Conservation (phyloP, 2,329 filamentous ascomycete genomes). For the Nothophoma quercina region DNA sequence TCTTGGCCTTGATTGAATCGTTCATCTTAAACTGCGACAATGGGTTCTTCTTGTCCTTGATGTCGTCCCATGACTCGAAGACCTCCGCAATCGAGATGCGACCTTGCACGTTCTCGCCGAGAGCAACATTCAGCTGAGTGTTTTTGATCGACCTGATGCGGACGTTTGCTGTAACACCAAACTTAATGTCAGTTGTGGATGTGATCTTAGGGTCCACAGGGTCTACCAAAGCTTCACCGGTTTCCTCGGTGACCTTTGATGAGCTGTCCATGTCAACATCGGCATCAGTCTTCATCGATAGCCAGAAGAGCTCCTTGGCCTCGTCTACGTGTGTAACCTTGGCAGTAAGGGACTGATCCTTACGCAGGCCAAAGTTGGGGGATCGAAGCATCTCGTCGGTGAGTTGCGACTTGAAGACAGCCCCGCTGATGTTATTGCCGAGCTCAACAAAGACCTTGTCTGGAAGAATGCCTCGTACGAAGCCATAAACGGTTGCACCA, state of each 20-base stretch:
- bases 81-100: slow-evolving; percentile 90
- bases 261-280: slow-evolving; percentile 48
- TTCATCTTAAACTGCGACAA: slow-evolving; percentile 76
- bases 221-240: slow-evolving; percentile 58
- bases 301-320: slow-evolving; percentile 72
- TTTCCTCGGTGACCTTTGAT: slow-evolving; percentile 30
- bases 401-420: slow-evolving; percentile 82
- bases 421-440: slow-evolving; percentile 74
- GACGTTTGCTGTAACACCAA: slow-evolving; percentile 78
- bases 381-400: slow-evolving; percentile 71
- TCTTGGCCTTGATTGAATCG: slow-evolving; percentile 74
- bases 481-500: slow-evolving; percentile 75
- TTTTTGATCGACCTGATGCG: slow-evolving; percentile 84
- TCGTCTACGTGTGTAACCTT: slow-evolving; percentile 76
- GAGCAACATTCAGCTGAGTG: slow-evolving; percentile 89
- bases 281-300: slow-evolving; percentile 65
- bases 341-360: slow-evolving; percentile 76
- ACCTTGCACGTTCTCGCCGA: slow-evolving; percentile 89
- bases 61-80: slow-evolving; percentile 88
- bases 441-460: slow-evolving; percentile 91
- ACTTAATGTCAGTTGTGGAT: slow-evolving; percentile 73
- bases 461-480: slow-evolving; percentile 82
- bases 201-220: slow-evolving; percentile 70
- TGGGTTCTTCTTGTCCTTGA: slow-evolving; percentile 81
- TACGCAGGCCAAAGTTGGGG: slow-evolving; percentile 79